These are phyloP conservation scores for Cornus kousa DNA, from an alignment of 148 eudicot genomes.

Conservation along the genomic window DNA sequence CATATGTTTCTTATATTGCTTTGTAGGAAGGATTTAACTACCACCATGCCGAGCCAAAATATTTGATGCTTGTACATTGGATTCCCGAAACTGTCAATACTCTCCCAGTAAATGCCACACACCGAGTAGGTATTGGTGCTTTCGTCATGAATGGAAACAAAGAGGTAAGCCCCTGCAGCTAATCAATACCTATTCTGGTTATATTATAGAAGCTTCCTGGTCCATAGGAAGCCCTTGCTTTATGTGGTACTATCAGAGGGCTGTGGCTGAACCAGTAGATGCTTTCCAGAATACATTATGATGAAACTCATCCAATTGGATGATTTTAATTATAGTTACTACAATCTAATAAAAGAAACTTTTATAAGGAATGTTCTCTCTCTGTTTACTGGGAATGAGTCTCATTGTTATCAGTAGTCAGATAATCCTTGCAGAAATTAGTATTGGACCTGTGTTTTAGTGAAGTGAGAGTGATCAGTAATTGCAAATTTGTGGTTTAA, in stretches of 20 bases:
- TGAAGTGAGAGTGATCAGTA: neutral
- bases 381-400: neutral
- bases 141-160: slow-evolving; percentile 59
- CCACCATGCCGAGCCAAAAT: slow-evolving; percentile 81
- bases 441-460: neutral
- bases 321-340: neutral
- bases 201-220: neutral
- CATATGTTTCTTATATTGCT: neutral
- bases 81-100: slow-evolving; percentile 49
- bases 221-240: neutral
- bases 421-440: neutral
- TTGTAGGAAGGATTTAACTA: slow-evolving; percentile 78
- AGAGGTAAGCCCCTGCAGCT: slow-evolving; percentile 44
- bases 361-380: neutral
- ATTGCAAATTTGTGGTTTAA: neutral
- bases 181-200: neutral
- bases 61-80: slow-evolving; percentile 80
- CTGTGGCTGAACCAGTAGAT: neutral
- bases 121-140: slow-evolving; percentile 75
- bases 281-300: neutral
- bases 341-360: neutral
- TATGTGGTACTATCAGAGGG: neutral
- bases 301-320: neutral
- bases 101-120: slow-evolving; percentile 60
- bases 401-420: neutral